These are phyloP conservation scores for Claviceps monticola DNA, from an alignment of 2,329 filamentous ascomycete species.

Conservation along the genomic window DNA sequence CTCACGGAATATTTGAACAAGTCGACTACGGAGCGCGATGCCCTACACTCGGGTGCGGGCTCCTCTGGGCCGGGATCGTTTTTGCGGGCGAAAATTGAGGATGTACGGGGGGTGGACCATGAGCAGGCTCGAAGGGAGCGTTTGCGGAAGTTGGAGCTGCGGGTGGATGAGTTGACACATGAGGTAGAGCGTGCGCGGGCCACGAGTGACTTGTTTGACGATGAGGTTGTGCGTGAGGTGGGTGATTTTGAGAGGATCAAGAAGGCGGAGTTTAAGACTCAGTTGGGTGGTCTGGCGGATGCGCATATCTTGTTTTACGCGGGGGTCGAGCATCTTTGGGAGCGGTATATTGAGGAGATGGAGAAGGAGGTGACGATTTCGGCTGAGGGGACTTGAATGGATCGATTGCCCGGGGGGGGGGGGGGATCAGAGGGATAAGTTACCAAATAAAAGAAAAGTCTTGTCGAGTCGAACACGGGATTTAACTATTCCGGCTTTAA, in stretches of 20 bases:
- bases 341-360: slow-evolving; percentile 79
- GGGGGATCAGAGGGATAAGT: too few relatives aligned
- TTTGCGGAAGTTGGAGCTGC: slow-evolving; percentile 76
- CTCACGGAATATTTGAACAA: slow-evolving; percentile 93
- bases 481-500: too few relatives aligned
- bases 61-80: slow-evolving; percentile 57
- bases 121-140: slow-evolving; percentile 81
- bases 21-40: slow-evolving; percentile 73
- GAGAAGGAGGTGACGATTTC: slow-evolving; percentile 41
- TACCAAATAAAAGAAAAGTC: too few relatives aligned
- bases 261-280: slow-evolving; percentile 77
- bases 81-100: slow-evolving; percentile 86
- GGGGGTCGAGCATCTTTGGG: slow-evolving; percentile 70
- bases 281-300: slow-evolving; percentile 70
- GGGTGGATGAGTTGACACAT: slow-evolving; percentile 79
- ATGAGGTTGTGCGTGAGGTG: slow-evolving; percentile 88
- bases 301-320: slow-evolving; percentile 81
- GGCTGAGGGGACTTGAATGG: background rate
- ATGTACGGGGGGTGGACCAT: slow-evolving; percentile 92
- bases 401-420: background rate
- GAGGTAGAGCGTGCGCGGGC: slow-evolving; percentile 82
- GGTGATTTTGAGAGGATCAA: slow-evolving; percentile 95
- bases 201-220: slow-evolving; percentile 84
- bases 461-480: too few relatives aligned
- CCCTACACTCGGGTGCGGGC: slow-evolving; percentile 49